Percentiles rank a stretch among this genome's conserved stretches.
Evolutionary conservation across 257 asterid species (phyloP).

Genomic region (Ilex asprella): DNA sequence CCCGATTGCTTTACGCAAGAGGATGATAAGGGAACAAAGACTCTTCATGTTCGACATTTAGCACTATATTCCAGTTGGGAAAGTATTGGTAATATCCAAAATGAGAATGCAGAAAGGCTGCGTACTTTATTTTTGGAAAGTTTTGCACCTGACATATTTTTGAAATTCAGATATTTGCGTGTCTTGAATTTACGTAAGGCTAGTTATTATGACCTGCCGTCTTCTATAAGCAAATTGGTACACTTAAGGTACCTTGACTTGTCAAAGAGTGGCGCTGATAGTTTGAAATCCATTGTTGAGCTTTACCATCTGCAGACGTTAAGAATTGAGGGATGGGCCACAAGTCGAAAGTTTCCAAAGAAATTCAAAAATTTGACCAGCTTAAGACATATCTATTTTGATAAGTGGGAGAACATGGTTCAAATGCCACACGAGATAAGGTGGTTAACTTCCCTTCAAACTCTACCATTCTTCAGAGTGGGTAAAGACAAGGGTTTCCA

Average conservation of each 20-base stretch:
- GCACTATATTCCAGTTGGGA: background rate
- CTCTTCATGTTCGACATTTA: slow-evolving; percentile 2
- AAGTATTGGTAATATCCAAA: background rate
- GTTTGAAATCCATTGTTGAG: background rate
- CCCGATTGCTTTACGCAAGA: background rate
- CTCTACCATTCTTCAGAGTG: background rate
- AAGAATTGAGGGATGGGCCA: background rate
- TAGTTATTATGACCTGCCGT: background rate
- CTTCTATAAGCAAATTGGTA: background rate
- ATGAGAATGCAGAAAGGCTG: slow-evolving; percentile 6
- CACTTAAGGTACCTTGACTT: background rate
- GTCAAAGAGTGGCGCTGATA: too few relatives aligned
- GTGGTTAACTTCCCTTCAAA: background rate
- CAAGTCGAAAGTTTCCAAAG: background rate
- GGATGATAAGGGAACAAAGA: background rate
- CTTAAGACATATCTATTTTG: background rate
- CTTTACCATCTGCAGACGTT: background rate
- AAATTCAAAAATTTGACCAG: background rate
- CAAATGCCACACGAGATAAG: background rate
- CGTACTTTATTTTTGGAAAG: slow-evolving; percentile 12
- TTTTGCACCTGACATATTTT: background rate
- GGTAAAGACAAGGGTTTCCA: background rate
- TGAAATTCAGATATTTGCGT: background rate
- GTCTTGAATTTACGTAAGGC: background rate
- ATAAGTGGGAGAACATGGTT: too few relatives aligned